These are phyloP conservation scores for Penicillium sp. DNA, from an alignment of 2,329 filamentous ascomycete species.

Conservation along the genomic window DNA sequence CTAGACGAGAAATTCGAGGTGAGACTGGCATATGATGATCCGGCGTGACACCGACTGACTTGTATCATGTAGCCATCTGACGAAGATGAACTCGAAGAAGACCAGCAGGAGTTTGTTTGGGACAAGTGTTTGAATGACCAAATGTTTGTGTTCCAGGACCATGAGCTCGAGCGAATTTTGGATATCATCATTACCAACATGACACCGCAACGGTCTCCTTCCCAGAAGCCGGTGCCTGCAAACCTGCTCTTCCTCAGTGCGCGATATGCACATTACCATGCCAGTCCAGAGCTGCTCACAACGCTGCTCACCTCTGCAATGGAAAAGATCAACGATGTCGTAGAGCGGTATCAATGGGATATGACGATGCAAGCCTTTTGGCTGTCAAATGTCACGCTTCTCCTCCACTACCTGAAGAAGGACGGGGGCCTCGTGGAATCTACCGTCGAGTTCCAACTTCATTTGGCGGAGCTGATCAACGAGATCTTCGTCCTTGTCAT, in stretches of 20 bases:
- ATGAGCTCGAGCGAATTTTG: slow-evolving; percentile 85
- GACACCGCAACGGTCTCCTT: slow-evolving; percentile 91
- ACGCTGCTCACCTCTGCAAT: slow-evolving; percentile 82
- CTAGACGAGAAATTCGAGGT: slow-evolving; percentile 95
- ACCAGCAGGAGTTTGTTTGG: slow-evolving; percentile 95
- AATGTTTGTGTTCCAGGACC: slow-evolving; percentile 99
- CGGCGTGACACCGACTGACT: background rate
- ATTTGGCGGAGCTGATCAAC: slow-evolving; percentile 91
- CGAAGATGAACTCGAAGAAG: slow-evolving; percentile 85
- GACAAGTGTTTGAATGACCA: slow-evolving; percentile 91
- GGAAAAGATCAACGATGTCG: slow-evolving; percentile 94
- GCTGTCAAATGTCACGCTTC: slow-evolving; percentile 93
- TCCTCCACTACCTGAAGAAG: slow-evolving; percentile 97
- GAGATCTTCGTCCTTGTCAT: slow-evolving; percentile 99
- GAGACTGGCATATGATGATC: slow-evolving; percentile 30
- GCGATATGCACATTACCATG: slow-evolving; percentile 94
- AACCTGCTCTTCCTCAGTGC: slow-evolving; percentile 97
- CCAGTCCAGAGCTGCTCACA: slow-evolving; percentile 78
- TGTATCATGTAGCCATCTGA: slow-evolving; percentile 55
- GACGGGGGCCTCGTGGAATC: slow-evolving; percentile 77
- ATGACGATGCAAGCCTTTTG: slow-evolving; percentile 99
- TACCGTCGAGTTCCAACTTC: slow-evolving; percentile 86
- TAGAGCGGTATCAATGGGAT: slow-evolving; percentile 96
- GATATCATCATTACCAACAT: slow-evolving; percentile 97
- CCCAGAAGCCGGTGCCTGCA: slow-evolving; percentile 96